Conservation (phyloP, 768 basidiomycete genomes). For the Fistulinella prunicolor region DNA sequence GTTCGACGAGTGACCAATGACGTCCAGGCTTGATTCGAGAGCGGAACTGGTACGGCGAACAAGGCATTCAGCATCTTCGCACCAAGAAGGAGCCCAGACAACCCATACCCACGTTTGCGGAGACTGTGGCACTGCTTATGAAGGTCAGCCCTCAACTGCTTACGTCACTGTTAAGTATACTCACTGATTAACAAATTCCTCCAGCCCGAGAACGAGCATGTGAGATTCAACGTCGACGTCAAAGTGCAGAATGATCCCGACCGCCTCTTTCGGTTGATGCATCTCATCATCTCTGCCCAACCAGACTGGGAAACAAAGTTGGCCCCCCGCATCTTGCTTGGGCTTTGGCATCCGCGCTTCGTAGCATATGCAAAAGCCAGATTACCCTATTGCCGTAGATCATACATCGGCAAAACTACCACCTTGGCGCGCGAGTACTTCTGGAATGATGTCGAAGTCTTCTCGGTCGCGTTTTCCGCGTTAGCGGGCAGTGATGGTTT, state of each 20-base stretch:
- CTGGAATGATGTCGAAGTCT: conserved; percentile 82
- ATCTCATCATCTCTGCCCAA: conserved; percentile 59
- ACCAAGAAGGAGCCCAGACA: conserved; percentile 82
- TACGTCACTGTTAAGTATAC: conserved; percentile 7
- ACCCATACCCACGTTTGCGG: conserved; percentile 84
- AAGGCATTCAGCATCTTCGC: conserved; percentile 74
- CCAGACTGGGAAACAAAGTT: conserved; percentile 70
- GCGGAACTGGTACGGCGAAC: conserved; percentile 64
- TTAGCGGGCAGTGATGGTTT: conserved; percentile 73
- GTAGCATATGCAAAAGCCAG: conserved; percentile 68
- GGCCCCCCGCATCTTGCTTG: conserved; percentile 77
- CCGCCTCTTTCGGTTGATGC: conserved; percentile 79
- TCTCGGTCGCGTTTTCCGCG: conserved; percentile 76
- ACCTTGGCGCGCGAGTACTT: conserved; percentile 80
- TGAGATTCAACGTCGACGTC: conserved; percentile 86
- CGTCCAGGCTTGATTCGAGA: conserved; percentile 62
- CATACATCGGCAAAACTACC: conserved; percentile 78
- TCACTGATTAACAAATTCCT: conserved; percentile 1
- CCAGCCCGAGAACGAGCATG: conserved; percentile 71
- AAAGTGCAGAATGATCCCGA: conserved; percentile 91
- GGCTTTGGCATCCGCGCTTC: conserved; percentile 92
- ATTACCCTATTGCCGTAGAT: conserved; percentile 80
- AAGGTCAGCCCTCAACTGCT: conserved; percentile 42
- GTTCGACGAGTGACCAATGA: conserved; percentile 25
- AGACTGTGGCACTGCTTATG: conserved; percentile 82